Conservation (phyloP, 1,284 basidiomycete species). For the Cryptococcus jaspeensis region DNA sequence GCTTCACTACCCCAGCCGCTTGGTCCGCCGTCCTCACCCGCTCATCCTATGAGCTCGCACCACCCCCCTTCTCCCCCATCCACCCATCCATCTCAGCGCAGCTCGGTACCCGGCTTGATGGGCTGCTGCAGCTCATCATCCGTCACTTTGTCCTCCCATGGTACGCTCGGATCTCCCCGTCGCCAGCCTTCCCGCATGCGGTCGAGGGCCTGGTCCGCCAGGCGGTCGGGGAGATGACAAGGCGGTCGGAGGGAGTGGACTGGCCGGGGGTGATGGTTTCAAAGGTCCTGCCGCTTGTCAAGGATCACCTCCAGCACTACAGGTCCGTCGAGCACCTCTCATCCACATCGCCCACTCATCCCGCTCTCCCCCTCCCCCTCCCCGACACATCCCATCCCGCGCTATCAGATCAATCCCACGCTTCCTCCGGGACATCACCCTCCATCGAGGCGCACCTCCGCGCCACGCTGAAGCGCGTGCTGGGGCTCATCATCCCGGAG, state of each 20-base stretch:
- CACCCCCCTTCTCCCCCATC: slow-evolving; percentile 56
- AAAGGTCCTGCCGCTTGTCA: slow-evolving; percentile 80
- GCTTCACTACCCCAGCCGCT: slow-evolving; percentile 83
- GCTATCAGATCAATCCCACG: slow-evolving; percentile 77
- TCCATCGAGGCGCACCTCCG: slow-evolving; percentile 83
- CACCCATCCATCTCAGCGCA: slow-evolving; percentile 51
- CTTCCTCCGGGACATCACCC: slow-evolving; percentile 76
- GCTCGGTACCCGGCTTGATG: slow-evolving; percentile 68
- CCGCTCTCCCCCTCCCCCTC: slow-evolving; percentile 32
- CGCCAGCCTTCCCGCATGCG: slow-evolving; percentile 80
- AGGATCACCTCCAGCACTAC: slow-evolving; percentile 83
- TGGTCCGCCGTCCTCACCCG: slow-evolving; percentile 83
- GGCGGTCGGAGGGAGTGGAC: slow-evolving; percentile 64
- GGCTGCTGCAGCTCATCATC: slow-evolving; percentile 73
- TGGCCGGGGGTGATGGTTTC: slow-evolving; percentile 74
- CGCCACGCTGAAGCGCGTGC: slow-evolving; percentile 64
- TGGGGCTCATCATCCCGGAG: slow-evolving; percentile 72
- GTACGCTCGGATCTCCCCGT: slow-evolving; percentile 80
- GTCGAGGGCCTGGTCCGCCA: slow-evolving; percentile 73
- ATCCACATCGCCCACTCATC: slow-evolving; percentile 60
- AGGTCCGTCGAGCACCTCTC: slow-evolving; percentile 75
- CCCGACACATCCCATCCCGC: slow-evolving; percentile 63
- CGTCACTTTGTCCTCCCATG: slow-evolving; percentile 80
- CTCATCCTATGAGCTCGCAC: slow-evolving; percentile 72
- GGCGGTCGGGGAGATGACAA: slow-evolving; percentile 61